Evolutionary conservation across 306 rosid species (phyloP), one percentile per base, ranked within the genome.

Genomic region (Citrullus colocynthis): DNA sequence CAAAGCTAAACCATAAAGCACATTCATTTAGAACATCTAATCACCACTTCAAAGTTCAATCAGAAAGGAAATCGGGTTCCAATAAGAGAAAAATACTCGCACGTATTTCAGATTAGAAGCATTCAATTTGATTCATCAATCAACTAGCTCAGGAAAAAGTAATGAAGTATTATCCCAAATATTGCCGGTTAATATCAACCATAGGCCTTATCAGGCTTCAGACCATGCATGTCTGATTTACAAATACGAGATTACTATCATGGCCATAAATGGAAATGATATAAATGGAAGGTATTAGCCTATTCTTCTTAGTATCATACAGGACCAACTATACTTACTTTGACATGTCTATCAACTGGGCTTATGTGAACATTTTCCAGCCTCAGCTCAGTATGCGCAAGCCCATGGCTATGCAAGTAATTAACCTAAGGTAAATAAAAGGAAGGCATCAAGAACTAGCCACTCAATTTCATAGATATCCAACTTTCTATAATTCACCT

Each of bases 351-450:
- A 82, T 95, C 98, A 76, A 95, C 87, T 39, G 97, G 98, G 88
- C 98, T 92, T 83, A 95, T 84, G 88, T 95, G 98, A 82, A 95
- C 90, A 81, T 92, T 95, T 85, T 95, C 98, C 85, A 92, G 86
- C 86, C 89, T 90, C 88, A 95, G 80, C 85, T 95, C 98, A 58
- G 98, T 95, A 89, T 95, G 97, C 58, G 97, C 98, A 83, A 95
- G 92, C 82, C 98, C 98, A 78, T 95, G 97, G 85, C 98, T 90
- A 81, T 92, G 98, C 88, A 95, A 88, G 84, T 95, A 95, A 86
- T 95, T 95, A 70, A 95, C 97, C 98, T 95, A 81, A 79, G 70
- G 56, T 44, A 74, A 74, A 85, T 70, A 80, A 42, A 82, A 77
- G 18, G 79, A 41, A 77, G 79, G 21, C 49, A 76, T 49, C 36